Evolutionary conservation across 2,329 filamentous ascomycete species (phyloP).

Genomic region (Colletotrichum costaricense): DNA sequence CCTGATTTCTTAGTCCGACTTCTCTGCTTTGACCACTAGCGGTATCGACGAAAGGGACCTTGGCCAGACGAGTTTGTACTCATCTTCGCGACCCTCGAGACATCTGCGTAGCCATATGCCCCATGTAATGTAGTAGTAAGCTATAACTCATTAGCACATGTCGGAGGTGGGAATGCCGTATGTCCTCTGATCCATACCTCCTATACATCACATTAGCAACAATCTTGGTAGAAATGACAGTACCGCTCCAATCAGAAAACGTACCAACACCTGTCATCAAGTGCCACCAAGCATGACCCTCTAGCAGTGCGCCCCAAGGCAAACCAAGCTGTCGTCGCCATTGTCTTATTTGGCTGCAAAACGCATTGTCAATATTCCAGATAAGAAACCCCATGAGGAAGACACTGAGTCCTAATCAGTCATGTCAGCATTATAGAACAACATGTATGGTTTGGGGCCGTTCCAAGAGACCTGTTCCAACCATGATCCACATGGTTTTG

Average conservation of each 20-base stretch:
- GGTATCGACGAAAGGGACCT: constrained; percentile 66
- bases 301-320: constrained; percentile 82
- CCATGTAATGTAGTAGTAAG: constrained; percentile 88
- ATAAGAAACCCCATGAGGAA: constrained; percentile 82
- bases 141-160: constrained; percentile 45
- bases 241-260: not conserved
- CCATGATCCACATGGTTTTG: constrained; percentile 81
- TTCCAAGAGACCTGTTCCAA: constrained; percentile 59
- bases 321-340: constrained; percentile 78
- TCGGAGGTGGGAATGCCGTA: not conserved
- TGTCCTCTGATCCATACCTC: constrained; percentile 38
- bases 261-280: constrained; percentile 80
- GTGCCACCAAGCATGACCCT: constrained; percentile 73
- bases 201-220: constrained; percentile 38
- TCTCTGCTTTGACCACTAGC: constrained; percentile 53
- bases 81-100: constrained; percentile 77
- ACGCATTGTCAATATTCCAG: constrained; percentile 85
- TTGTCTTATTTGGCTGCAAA: constrained; percentile 72
- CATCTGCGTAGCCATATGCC: constrained; percentile 84
- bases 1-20: constrained; percentile 35
- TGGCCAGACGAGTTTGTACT: constrained; percentile 79
- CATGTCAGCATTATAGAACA: not conserved
- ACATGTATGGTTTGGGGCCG: not conserved
- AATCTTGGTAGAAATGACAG: constrained; percentile 35
- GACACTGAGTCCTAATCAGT: constrained; percentile 67